These are phyloP conservation scores for Ephemerocybe angulata DNA, from an alignment of 768 basidiomycete species.

Conservation along the genomic window DNA sequence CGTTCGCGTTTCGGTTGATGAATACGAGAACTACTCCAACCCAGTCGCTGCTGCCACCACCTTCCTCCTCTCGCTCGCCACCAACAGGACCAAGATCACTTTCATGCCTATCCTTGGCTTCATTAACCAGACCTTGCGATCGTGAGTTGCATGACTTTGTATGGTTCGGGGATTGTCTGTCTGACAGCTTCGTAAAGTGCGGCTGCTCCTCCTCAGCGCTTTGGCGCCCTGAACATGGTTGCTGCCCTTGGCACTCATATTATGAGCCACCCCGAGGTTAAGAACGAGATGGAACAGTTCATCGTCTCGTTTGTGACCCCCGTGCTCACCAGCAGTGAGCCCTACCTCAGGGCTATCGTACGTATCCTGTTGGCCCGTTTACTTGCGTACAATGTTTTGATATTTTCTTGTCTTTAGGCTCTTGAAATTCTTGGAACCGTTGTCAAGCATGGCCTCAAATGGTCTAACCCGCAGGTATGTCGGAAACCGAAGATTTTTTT, in stretches of 20 bases:
- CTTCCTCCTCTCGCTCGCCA: slow-evolving; percentile 75
- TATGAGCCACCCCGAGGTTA: slow-evolving; percentile 81
- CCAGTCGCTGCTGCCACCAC: slow-evolving; percentile 76
- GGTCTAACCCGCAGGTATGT: slow-evolving; percentile 58
- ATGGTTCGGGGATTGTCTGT: background rate
- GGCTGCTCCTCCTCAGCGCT: slow-evolving; percentile 61
- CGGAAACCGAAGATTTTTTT: slow-evolving; percentile 8
- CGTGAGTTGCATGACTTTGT: slow-evolving; percentile 39
- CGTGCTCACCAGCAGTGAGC: slow-evolving; percentile 60
- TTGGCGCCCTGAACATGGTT: slow-evolving; percentile 83
- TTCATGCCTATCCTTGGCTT: slow-evolving; percentile 79
- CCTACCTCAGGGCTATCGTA: slow-evolving; percentile 77
- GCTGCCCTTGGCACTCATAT: slow-evolving; percentile 73
- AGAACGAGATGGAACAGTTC: slow-evolving; percentile 73
- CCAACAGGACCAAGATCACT: slow-evolving; percentile 75
- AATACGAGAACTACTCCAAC: slow-evolving; percentile 74
- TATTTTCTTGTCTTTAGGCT: slow-evolving; percentile 42
- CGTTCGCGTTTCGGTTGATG: slow-evolving; percentile 72
- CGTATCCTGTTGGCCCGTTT: slow-evolving; percentile 29
- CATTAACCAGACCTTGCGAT: slow-evolving; percentile 68
- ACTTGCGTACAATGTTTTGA: slow-evolving; percentile 6
- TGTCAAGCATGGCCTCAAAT: slow-evolving; percentile 64
- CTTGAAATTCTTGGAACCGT: slow-evolving; percentile 77
- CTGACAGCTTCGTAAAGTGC: slow-evolving; percentile 22
- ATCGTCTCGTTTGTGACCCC: slow-evolving; percentile 70